Evolutionary conservation across 495 filamentous ascomycete genomes (phyloP).

Genomic region (Aspergillus funiculosus): DNA sequence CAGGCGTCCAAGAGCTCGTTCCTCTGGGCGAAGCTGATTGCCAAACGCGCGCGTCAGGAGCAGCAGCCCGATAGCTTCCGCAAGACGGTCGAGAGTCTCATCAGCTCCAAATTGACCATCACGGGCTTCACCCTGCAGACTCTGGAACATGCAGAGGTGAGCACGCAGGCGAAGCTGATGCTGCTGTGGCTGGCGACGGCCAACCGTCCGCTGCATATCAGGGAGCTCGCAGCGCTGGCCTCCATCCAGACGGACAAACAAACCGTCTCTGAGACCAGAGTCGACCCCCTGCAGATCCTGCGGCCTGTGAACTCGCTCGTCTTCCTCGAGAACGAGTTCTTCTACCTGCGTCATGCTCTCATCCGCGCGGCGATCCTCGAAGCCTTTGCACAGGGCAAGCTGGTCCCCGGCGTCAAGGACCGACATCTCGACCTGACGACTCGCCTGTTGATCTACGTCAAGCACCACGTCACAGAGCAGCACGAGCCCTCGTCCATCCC

Average conservation of each 20-base stretch:
- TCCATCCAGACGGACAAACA: conserved; percentile 31
- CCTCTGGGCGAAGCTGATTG: conserved; percentile 34
- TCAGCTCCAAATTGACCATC: conserved; percentile 24
- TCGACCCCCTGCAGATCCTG: conserved; percentile 23
- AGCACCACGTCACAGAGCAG: conserved; percentile 25
- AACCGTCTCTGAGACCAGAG: conserved; percentile 21
- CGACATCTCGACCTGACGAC: conserved; percentile 31
- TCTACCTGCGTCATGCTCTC: conserved; percentile 35
- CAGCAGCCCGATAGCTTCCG: conserved; percentile 20
- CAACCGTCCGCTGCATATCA: conserved; percentile 28
- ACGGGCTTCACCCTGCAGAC: conserved; percentile 25
- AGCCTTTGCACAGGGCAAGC: conserved; percentile 31
- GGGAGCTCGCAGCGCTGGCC: conserved; percentile 28
- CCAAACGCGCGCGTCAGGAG: conserved; percentile 29
- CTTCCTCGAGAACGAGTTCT: conserved; percentile 29
- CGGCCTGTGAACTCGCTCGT: conserved; percentile 29
- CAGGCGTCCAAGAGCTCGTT: conserved; percentile 36
- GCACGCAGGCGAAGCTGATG: conserved; percentile 28
- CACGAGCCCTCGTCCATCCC: conserved; percentile 28
- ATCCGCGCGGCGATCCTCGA: conserved; percentile 31
- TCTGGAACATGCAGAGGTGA: conserved; percentile 21
- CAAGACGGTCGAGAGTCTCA: conserved; percentile 27
- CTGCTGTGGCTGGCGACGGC: conserved; percentile 37
- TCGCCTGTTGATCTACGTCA: conserved; percentile 33
- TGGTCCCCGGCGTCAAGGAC: conserved; percentile 32